phyloP scores from a whole-genome alignment of 768 basidiomycete species.

The Termitomyces sp. region DNA sequence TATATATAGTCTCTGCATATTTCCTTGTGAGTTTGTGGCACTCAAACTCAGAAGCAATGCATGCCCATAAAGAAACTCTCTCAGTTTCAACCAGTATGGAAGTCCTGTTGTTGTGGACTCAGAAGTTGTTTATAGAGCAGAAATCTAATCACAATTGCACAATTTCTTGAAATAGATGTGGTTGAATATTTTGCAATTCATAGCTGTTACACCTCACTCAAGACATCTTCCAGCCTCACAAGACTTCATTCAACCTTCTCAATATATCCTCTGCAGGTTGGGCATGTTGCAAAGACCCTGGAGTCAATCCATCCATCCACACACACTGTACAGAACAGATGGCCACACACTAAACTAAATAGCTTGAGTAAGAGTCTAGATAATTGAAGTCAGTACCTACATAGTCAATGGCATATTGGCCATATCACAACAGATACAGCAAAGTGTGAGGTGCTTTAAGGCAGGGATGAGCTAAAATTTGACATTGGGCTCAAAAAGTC shows the following conservation, averaged over 20 bases:
- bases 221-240: neutral
- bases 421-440: neutral
- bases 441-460: neutral
- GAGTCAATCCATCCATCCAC: neutral
- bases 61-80: no score
- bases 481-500: neutral
- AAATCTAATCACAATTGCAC: no score
- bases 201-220: neutral
- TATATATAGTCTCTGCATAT: no score
- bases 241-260: neutral
- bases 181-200: neutral
- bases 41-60: no score
- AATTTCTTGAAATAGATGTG: no score
- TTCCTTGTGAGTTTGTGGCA: no score
- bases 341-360: neutral
- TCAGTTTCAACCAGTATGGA: no score
- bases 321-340: neutral
- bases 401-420: neutral
- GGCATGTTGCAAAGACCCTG: neutral
- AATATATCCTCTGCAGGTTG: neutral
- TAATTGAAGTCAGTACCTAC: neutral
- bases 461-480: neutral
- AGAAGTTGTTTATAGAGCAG: no score
- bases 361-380: neutral
- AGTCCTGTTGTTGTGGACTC: no score